Percentiles rank a stretch among this genome's conserved stretches.
phyloP scores from a whole-genome alignment of 345 rosid species.

The Trapa bicornis region DNA sequence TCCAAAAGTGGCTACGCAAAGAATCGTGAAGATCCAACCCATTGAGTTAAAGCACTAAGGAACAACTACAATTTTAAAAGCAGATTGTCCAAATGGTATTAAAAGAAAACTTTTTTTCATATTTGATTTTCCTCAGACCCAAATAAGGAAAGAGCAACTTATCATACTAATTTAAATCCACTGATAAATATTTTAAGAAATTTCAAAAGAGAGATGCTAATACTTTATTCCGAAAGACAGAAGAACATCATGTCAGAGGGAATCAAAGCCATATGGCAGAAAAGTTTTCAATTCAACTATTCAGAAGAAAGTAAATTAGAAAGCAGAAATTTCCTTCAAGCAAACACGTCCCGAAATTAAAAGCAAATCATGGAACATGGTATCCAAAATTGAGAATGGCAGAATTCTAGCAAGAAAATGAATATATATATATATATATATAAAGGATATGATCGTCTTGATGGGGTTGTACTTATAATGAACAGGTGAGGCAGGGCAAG shows the following conservation, averaged over 20 bases:
- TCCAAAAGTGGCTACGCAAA: neutral
- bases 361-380: neutral
- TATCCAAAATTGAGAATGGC: no score
- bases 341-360: neutral
- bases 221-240: neutral
- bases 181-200: no score
- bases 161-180: no score
- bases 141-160: no score
- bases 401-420: no score
- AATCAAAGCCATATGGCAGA: no score
- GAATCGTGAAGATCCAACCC: neutral
- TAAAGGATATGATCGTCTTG: slow-evolving; percentile 93
- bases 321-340: neutral
- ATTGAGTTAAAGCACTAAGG: neutral
- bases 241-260: no score
- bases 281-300: neutral
- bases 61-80: neutral
- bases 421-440: neutral
- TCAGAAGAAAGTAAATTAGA: neutral
- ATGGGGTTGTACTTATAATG: slow-evolving; percentile 94
- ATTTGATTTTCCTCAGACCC: no score
- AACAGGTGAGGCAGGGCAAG: slow-evolving; percentile 98
- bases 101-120: no score
- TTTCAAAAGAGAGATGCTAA: neutral
- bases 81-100: neutral